A percentile compares a stretch with the other conserved stretches of the same genome.
phyloP scores from a whole-genome alignment of 306 rosid genomes.

The Glycine tomentella region DNA sequence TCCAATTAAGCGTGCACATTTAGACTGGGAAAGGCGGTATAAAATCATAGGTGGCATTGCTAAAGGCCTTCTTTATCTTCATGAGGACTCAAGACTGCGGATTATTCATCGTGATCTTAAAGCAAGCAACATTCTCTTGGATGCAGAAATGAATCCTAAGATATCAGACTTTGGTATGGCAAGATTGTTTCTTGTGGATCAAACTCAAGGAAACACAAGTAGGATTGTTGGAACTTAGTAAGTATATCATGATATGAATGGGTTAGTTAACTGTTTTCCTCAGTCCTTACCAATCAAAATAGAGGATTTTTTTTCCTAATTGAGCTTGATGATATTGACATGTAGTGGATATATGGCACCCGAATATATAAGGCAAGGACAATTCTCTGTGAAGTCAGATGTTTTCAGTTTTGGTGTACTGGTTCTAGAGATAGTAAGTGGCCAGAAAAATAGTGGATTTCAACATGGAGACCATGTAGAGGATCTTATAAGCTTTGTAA shows the following conservation, averaged over 20 bases:
- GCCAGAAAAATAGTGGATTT: conserved; percentile 49
- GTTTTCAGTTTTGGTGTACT: conserved; percentile 61
- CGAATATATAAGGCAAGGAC: conserved; percentile 52
- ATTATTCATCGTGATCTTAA: conserved; percentile 57
- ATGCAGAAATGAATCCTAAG: conserved; percentile 46
- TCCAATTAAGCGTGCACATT: conserved; percentile 27
- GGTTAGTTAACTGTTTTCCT: background rate
- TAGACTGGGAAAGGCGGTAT: conserved; percentile 48
- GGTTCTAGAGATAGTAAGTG: conserved; percentile 57
- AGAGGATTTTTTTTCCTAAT: background rate
- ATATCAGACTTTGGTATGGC: conserved; percentile 61
- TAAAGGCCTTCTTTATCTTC: conserved; percentile 52
- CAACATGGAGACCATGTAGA: conserved; percentile 28
- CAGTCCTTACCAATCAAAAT: background rate
- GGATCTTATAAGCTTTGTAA: conserved; percentile 54
- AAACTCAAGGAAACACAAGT: conserved; percentile 46
- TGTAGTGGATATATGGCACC: conserved; percentile 65
- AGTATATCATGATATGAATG: background rate
- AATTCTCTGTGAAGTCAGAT: conserved; percentile 55
- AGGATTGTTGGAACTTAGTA: conserved; percentile 56
- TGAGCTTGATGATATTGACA: background rate
- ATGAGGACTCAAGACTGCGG: conserved; percentile 49
- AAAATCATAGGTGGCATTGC: conserved; percentile 51
- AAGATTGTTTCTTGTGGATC: conserved; percentile 46
- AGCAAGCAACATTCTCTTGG: conserved; percentile 53